phyloP scores from a whole-genome alignment of 2,329 filamentous ascomycete species.

The Didymellaceae sp. region DNA sequence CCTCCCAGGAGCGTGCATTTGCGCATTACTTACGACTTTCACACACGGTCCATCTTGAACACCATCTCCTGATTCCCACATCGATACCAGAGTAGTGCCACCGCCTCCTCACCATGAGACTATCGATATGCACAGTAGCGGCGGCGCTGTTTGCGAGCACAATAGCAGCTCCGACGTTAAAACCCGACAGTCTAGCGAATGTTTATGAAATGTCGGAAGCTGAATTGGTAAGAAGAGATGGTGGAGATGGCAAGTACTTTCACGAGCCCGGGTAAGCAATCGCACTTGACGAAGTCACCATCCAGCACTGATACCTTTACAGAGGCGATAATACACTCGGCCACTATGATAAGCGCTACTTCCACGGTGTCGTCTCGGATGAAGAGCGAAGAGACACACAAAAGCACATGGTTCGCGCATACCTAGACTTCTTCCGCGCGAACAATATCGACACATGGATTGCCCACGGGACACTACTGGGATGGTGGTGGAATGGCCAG shows the following conservation, averaged over 20 bases:
- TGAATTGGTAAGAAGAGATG: constrained; percentile 13
- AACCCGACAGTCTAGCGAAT: background rate
- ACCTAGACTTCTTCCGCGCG: constrained; percentile 70
- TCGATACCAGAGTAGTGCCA: constrained; percentile 3
- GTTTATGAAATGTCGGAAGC: background rate
- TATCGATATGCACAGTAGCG: constrained; percentile 31
- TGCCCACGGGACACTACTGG: constrained; percentile 81
- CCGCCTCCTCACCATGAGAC: constrained; percentile 33
- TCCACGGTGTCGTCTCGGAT: constrained; percentile 67
- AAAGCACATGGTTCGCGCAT: constrained; percentile 74
- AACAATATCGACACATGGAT: constrained; percentile 82
- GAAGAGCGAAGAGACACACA: constrained; percentile 70
- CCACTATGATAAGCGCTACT: constrained; percentile 79
- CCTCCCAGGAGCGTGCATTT: background rate
- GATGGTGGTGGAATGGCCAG: constrained; percentile 86
- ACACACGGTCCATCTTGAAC: background rate
- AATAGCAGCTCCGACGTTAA: constrained; percentile 30
- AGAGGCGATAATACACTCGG: constrained; percentile 61
- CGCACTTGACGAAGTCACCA: background rate
- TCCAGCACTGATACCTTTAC: constrained; percentile 18
- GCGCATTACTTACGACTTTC: background rate
- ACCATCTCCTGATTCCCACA: constrained; percentile 11
- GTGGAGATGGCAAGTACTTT: constrained; percentile 46
- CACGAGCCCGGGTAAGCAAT: constrained; percentile 47
- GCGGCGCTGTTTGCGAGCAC: constrained; percentile 28